Evolutionary conservation across 2,329 filamentous ascomycete species (phyloP).

Genomic region (Aspergillus thermomutatus): DNA sequence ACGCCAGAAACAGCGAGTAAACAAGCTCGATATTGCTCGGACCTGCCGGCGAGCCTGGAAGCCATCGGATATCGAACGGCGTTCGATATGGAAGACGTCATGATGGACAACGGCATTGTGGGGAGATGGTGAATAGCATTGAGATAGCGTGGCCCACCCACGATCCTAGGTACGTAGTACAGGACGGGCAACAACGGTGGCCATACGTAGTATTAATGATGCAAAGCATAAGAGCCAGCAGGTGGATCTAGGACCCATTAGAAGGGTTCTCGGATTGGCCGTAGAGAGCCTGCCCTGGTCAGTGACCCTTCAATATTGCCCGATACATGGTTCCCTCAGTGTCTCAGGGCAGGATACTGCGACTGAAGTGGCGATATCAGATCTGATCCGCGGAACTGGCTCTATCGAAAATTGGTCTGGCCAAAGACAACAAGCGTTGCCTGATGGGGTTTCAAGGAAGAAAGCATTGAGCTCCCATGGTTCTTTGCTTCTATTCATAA

Average conservation of each 20-base stretch:
- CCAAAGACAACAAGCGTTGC: neutral
- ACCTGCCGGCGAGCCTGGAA: constrained; percentile 10
- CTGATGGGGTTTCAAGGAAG: neutral
- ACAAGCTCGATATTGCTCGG: constrained; percentile 14
- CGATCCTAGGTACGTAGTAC: neutral
- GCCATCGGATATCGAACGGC: constrained; percentile 7
- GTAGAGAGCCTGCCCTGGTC: constrained; percentile 12
- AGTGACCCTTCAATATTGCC: neutral
- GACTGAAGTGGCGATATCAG: neutral
- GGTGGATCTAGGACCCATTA: constrained; percentile 16
- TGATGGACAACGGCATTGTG: constrained; percentile 11
- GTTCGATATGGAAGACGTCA: constrained; percentile 17
- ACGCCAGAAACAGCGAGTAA: constrained; percentile 4
- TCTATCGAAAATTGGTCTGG: neutral
- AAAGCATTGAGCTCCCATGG: neutral
- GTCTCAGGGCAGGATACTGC: neutral
- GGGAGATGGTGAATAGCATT: constrained; percentile 1
- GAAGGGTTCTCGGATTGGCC: constrained; percentile 8
- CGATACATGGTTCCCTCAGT: neutral
- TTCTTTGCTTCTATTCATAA: neutral
- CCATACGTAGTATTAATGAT: constrained; percentile 11
- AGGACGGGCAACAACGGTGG: neutral
- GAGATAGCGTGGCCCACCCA: neutral
- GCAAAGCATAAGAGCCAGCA: constrained; percentile 11
- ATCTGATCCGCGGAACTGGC: neutral